Evolutionary conservation across 169 alveolate species (phyloP).

Genomic region (Cryptosporidium sp.): DNA sequence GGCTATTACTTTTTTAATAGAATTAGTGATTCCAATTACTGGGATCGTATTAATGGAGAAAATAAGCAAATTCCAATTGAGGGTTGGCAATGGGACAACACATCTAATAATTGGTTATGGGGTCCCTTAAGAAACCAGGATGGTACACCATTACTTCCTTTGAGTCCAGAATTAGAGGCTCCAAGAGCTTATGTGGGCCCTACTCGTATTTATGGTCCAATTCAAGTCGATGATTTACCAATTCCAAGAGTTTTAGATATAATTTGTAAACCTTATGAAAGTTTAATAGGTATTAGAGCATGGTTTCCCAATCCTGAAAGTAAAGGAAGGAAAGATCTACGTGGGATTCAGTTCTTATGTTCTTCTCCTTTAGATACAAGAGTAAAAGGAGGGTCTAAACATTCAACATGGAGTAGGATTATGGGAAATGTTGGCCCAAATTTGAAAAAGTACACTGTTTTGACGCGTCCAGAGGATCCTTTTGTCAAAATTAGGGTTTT

Average conservation of each 20-base stretch:
- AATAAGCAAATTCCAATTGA: slow-evolving; percentile 11
- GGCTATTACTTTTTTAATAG: background rate
- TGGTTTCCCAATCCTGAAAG: slow-evolving; percentile 76
- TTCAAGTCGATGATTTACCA: slow-evolving; percentile 69
- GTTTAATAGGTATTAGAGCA: slow-evolving; percentile 72
- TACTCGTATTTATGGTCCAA: slow-evolving; percentile 61
- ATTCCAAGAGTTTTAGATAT: slow-evolving; percentile 66
- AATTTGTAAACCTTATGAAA: slow-evolving; percentile 64
- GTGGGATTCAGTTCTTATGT: slow-evolving; percentile 71
- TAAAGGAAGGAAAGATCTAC: slow-evolving; percentile 64
- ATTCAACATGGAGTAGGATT: slow-evolving; percentile 66
- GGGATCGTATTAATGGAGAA: background rate
- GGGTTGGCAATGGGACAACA: slow-evolving; percentile 51
- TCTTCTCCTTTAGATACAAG: slow-evolving; percentile 56
- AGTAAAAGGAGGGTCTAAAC: slow-evolving; percentile 8
- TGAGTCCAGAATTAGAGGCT: slow-evolving; percentile 67
- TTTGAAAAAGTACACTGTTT: slow-evolving; percentile 54
- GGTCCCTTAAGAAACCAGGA: slow-evolving; percentile 61
- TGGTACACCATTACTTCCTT: slow-evolving; percentile 40
- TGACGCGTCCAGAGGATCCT: slow-evolving; percentile 70
- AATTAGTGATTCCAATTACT: slow-evolving; percentile 14
- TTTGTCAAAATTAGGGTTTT: slow-evolving; percentile 66
- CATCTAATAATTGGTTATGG: slow-evolving; percentile 48
- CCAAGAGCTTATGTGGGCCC: slow-evolving; percentile 76
- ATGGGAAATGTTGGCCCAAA: slow-evolving; percentile 69